Base-by-base conservation (phyloP, 1,139 yeast genomes). In the Spathaspora sp. region DNA sequence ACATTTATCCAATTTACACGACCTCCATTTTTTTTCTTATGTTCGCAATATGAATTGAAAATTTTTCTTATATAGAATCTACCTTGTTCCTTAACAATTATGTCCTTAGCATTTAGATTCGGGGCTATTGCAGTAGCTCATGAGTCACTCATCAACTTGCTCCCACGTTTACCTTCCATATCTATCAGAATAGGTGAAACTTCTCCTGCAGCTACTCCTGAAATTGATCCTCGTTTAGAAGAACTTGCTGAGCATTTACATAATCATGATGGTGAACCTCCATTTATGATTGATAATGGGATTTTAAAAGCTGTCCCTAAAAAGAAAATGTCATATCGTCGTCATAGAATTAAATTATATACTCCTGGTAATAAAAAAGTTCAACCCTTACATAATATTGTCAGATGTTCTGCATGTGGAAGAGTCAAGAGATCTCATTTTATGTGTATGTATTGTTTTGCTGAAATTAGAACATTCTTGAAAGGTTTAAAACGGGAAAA, bases 321-420 rank as follows among this genome's bases (percentile, higher is more conserved):
- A 74, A 90, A 91, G 80, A 90, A 89, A 67, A 83, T 82, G 10
- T 89, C 98, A 7, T 88, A 89, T 63, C 81, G 82, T 69, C 87
- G 89, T 67, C 86, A 89, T 61, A 83, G 98, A 67, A 85, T 81
- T 61, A 84, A 86, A 68, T 78, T 88, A 56, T 84, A 87, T 57
- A 87, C 89, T 13, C 91, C 96, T 3, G 95, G 90, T 10, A 76
- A 81, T 52, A 91, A 89, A 64, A 95, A 90, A 59, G 74, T 87
- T 54, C 82, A 89, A 63, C 84, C 84, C 45, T 74, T 88, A 54
- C 80, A 84, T 49, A 86, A 88, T 62, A 71, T 93, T 57, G 89
- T 86, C 53, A 80, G 96, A 63, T 93, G 99, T 65, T 97, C 98
- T 4, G 86, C 97, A 0, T 93, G 99, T 70, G 99, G 99, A 39